These are phyloP conservation scores for Penicillium vulpinum DNA, from an alignment of 2,329 filamentous ascomycete species.

Conservation along the genomic window DNA sequence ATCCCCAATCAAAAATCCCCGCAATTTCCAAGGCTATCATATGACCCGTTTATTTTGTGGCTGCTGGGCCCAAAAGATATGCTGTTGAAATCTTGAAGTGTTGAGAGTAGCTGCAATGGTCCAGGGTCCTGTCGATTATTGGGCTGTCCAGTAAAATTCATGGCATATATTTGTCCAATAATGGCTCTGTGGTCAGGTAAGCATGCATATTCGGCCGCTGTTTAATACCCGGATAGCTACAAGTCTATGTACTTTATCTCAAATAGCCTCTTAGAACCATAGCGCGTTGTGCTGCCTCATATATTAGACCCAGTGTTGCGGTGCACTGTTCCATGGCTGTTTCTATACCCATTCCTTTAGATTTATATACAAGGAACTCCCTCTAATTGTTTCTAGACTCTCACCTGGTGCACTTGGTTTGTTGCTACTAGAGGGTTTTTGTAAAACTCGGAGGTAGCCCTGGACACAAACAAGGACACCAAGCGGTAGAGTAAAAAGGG, in stretches of 20 bases:
- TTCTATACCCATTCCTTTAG: neutral
- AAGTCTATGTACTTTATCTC: neutral
- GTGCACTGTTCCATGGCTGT: neutral
- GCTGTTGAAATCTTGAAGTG: neutral
- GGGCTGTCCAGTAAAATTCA: neutral
- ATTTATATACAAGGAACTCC: neutral
- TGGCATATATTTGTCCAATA: neutral
- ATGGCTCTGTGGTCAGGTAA: neutral
- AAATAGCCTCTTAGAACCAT: neutral
- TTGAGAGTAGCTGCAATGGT: neutral
- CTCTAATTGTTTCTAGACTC: neutral
- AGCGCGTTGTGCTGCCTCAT: neutral
- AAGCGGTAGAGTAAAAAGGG: neutral
- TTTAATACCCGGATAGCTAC: no score
- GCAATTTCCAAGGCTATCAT: neutral
- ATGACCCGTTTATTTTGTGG: conserved; percentile 2
- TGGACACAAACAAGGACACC: no score
- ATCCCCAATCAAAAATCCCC: neutral
- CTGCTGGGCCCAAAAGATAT: conserved; percentile 3
- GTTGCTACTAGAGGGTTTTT: neutral
- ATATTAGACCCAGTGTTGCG: neutral
- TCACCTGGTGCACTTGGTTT: neutral
- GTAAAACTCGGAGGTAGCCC: neutral
- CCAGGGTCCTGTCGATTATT: neutral
- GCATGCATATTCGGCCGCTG: neutral